Conservation (phyloP, 805 yeast species). For the Candida andamanensis region DNA sequence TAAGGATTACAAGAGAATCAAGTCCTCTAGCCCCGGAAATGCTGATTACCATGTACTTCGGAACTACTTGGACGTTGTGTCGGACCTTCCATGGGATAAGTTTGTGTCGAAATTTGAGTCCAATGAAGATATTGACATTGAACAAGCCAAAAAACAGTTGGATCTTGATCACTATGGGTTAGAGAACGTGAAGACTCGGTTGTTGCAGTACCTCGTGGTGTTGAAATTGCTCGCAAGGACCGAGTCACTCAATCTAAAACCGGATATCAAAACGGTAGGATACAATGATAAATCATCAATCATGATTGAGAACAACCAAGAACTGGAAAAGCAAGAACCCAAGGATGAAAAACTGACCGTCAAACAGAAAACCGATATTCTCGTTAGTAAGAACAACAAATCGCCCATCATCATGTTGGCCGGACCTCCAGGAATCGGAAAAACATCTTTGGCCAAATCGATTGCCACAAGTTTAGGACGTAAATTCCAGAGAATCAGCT, state of each 20-base stretch:
- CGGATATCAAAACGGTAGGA: constrained; percentile 9
- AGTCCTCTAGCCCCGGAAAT: constrained; percentile 41
- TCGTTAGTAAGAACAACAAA: constrained; percentile 31
- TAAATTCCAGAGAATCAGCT: constrained; percentile 70
- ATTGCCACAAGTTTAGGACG: constrained; percentile 71
- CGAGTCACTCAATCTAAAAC: no score
- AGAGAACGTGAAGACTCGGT: constrained; percentile 53
- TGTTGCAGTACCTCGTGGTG: constrained; percentile 76
- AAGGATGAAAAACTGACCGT: constrained; percentile 4
- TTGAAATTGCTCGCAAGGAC: constrained; percentile 43
- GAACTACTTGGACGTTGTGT: constrained; percentile 58
- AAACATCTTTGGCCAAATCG: constrained; percentile 80
- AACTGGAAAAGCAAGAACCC: constrained; percentile 15
- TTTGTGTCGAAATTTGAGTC: constrained; percentile 25
- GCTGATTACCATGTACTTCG: constrained; percentile 61
- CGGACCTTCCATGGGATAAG: constrained; percentile 60
- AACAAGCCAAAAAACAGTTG: constrained; percentile 31
- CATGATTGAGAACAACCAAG: constrained; percentile 34
- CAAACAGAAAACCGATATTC: no score
- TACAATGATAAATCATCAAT: constrained; percentile 9
- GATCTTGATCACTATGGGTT: constrained; percentile 39
- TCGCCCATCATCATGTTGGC: constrained; percentile 78
- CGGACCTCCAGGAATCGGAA: constrained; percentile 95
- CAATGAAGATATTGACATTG: constrained; percentile 47
- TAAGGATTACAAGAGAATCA: constrained; percentile 52